phyloP scores from a whole-genome alignment of 192 early-diverging fungal genomes.

The Umbelopsis vinacea region DNA sequence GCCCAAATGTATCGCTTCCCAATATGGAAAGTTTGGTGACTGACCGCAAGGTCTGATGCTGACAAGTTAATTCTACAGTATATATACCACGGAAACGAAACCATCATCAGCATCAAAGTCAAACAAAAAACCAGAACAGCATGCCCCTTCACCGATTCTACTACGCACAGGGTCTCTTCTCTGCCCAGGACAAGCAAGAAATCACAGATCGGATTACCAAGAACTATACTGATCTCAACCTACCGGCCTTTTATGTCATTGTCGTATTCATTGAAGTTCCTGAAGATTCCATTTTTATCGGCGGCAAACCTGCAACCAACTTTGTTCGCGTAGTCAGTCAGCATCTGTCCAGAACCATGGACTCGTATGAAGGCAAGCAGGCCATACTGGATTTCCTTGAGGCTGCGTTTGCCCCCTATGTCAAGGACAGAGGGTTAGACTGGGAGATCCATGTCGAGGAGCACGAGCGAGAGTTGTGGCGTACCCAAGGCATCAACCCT shows the following conservation, averaged over 20 bases:
- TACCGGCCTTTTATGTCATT: slow-evolving; percentile 13
- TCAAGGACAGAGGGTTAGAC: slow-evolving; percentile 12
- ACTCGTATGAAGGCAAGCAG: slow-evolving; percentile 3
- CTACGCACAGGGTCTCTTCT: not conserved
- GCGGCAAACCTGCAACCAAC: not conserved
- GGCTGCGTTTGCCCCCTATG: not conserved
- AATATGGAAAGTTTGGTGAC: no score
- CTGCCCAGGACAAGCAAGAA: slow-evolving; percentile 8
- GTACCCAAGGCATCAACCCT: not conserved
- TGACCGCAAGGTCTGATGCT: no score
- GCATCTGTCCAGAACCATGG: slow-evolving; percentile 20
- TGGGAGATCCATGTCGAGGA: slow-evolving; percentile 24
- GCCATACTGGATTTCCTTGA: not conserved
- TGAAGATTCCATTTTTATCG: not conserved
- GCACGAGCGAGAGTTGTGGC: not conserved
- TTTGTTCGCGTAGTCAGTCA: slow-evolving; percentile 22
- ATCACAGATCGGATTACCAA: not conserved
- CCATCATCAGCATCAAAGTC: no score
- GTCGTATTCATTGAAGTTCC: not conserved
- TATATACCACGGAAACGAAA: no score
- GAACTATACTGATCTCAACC: not conserved
- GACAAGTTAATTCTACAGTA: no score
- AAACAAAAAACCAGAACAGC: not conserved
- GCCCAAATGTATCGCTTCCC: no score
- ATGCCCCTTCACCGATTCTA: slow-evolving; percentile 25